Conservation (phyloP, 371 early-diverging fungal genomes). For the Mortierella sp. region DNA sequence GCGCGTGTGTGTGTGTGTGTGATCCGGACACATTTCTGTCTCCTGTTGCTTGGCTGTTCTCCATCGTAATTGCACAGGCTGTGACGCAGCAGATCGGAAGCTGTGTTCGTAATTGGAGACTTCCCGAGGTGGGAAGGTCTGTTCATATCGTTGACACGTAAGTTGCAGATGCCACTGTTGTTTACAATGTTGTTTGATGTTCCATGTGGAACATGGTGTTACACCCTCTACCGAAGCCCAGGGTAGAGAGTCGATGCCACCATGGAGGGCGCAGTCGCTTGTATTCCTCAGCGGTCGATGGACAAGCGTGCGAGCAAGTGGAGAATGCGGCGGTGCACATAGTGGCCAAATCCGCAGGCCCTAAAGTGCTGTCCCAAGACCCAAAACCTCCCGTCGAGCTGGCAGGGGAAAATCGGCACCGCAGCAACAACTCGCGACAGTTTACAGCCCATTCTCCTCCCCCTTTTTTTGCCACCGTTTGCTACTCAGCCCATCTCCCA, state of each 20-base stretch:
- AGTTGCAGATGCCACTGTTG: constrained; percentile 8
- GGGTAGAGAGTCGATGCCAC: neutral
- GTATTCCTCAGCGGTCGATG: neutral
- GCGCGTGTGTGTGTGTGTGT: neutral
- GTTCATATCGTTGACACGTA: constrained; percentile 57
- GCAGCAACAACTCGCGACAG: no score
- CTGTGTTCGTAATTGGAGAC: constrained; percentile 43
- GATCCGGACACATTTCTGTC: neutral
- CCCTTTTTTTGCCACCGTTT: no score
- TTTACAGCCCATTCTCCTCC: no score
- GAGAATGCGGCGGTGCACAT: no score
- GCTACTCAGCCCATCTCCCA: no score
- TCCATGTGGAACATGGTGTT: neutral
- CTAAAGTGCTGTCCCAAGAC: no score
- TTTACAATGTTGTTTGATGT: neutral
- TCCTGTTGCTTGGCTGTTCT: neutral
- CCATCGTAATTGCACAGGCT: constrained; percentile 13
- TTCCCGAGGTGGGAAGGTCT: constrained; percentile 48
- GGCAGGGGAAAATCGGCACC: no score
- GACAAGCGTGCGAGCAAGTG: no score
- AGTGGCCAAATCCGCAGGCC: no score
- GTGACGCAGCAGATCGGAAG: constrained; percentile 50
- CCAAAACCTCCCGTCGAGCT: no score
- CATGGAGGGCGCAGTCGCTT: neutral
- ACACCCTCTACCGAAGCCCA: neutral